A percentile compares a stretch with the other conserved stretches of the same genome.
Evolutionary conservation across 768 basidiomycete genomes (phyloP).

Genomic region (Gelatoporia subvermispora): DNA sequence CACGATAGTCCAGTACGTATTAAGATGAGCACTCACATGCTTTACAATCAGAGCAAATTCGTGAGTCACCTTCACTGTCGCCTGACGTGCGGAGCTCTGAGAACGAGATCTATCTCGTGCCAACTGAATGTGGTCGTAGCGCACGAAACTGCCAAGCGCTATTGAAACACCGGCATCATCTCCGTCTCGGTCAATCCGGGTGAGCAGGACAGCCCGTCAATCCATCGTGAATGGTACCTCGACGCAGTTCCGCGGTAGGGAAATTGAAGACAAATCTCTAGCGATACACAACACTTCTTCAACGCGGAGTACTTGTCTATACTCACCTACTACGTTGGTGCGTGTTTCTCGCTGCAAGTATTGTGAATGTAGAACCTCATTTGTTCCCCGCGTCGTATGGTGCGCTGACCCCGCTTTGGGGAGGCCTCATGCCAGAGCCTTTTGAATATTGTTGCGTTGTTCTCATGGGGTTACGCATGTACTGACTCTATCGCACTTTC

Average conservation of each 20-base stretch:
- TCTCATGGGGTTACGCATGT: no score
- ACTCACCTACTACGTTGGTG: background rate
- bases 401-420: constrained; percentile 25
- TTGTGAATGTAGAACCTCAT: constrained; percentile 15
- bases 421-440: constrained; percentile 33
- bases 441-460: no score
- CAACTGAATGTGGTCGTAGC: constrained; percentile 44
- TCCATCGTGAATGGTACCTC: background rate
- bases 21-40: constrained; percentile 6
- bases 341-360: background rate
- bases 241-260: constrained; percentile 26
- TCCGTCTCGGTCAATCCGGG: constrained; percentile 45
- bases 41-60: constrained; percentile 39
- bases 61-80: constrained; percentile 24
- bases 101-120: background rate
- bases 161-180: constrained; percentile 40
- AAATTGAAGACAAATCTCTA: constrained; percentile 13
- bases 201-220: constrained; percentile 14
- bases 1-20: constrained; percentile 21
- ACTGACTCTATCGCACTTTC: no score
- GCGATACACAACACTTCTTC: constrained; percentile 5
- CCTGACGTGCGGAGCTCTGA: background rate
- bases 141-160: constrained; percentile 42
- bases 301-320: constrained; percentile 5
- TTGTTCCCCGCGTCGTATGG: constrained; percentile 25